These are phyloP conservation scores for Corymbia citriodora DNA, from an alignment of 441 rosid species.

Conservation along the genomic window DNA sequence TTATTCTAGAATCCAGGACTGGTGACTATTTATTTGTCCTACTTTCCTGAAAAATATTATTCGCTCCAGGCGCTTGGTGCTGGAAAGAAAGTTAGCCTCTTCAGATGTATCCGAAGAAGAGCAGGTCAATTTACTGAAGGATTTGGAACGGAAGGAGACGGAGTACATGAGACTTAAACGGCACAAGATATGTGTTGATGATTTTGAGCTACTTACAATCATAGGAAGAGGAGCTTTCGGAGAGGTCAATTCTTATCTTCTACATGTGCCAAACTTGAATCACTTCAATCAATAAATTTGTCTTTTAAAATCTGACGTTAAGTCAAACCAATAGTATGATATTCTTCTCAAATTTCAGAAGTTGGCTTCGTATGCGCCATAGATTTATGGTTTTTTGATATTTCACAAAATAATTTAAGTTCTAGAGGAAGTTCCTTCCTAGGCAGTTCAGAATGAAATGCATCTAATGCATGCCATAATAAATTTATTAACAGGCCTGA, in stretches of 20 bases:
- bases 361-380: background rate
- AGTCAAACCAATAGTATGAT: background rate
- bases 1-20: background rate
- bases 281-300: background rate
- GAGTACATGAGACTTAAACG: conserved; percentile 11
- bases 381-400: background rate
- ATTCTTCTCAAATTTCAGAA: background rate
- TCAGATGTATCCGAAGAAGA: conserved; percentile 11
- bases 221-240: conserved; percentile 12
- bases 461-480: background rate
- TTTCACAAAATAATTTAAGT: background rate
- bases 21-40: background rate
- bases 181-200: conserved; percentile 15
- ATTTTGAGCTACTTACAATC: conserved; percentile 13
- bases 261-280: background rate
- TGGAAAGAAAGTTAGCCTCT: conserved; percentile 12
- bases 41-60: background rate
- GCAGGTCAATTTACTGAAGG: conserved; percentile 7
- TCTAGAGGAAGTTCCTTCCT: background rate
- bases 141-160: conserved; percentile 8
- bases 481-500: background rate
- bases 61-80: conserved; percentile 7
- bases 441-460: background rate
- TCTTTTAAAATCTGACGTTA: background rate
- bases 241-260: conserved; percentile 1